Percentiles rank a stretch among this genome's conserved stretches.
phyloP scores from a whole-genome alignment of 2,329 filamentous ascomycete species.

The Fusarium sororula region DNA sequence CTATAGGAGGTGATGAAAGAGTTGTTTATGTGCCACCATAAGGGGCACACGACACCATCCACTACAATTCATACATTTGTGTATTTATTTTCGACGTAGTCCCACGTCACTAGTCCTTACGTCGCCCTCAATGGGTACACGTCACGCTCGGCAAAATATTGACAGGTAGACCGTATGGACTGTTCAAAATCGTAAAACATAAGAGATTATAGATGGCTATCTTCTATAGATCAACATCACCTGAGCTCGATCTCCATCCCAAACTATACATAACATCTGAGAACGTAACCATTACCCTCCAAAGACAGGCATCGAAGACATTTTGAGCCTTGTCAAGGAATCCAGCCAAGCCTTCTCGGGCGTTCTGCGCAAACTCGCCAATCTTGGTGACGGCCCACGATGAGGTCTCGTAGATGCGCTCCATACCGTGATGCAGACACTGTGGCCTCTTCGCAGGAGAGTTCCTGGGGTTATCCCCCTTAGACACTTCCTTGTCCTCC shows the following conservation, averaged over 20 bases:
- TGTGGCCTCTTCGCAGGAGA: not conserved
- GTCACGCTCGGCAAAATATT: not conserved
- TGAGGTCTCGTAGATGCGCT: not conserved
- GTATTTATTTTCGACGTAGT: not conserved
- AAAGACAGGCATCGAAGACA: slow-evolving; percentile 4
- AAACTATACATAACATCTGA: not conserved
- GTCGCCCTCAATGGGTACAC: accelerated
- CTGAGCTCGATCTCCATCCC: not conserved
- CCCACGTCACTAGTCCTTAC: too few relatives aligned
- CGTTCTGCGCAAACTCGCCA: not conserved
- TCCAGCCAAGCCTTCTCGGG: not conserved
- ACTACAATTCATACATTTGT: not conserved
- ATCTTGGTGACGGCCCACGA: not conserved
- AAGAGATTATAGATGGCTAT: not conserved
- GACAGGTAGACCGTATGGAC: not conserved
- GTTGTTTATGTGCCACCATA: not conserved
- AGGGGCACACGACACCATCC: accelerated
- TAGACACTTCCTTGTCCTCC: not conserved
- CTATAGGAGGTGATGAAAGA: not conserved
- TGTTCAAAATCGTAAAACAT: not conserved
- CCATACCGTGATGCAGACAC: not conserved
- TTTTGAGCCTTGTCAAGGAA: slow-evolving; percentile 4
- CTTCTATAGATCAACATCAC: not conserved
- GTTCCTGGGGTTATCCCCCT: not conserved
- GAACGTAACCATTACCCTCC: not conserved